phyloP scores from a whole-genome alignment of 345 rosid genomes.

The Murraya paniculata region DNA sequence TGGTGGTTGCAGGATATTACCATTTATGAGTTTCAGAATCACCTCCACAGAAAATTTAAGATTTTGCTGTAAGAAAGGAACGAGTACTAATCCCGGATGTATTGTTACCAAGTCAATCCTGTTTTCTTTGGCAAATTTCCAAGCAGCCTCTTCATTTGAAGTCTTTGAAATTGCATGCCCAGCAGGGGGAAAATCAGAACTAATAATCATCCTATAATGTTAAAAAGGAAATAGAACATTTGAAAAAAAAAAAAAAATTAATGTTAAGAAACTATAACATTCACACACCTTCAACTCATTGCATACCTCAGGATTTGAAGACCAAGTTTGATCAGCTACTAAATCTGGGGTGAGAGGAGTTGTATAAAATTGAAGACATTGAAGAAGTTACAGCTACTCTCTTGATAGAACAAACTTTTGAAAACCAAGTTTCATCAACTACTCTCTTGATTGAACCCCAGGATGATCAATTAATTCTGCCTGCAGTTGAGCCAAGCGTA shows the following conservation, averaged over 20 bases:
- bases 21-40: slow-evolving; percentile 26
- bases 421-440: no score
- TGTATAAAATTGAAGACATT: slow-evolving; percentile 28
- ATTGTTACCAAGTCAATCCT: slow-evolving; percentile 42
- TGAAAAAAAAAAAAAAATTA: not conserved
- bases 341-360: slow-evolving; percentile 27
- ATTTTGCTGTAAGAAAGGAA: slow-evolving; percentile 42
- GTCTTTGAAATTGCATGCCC: slow-evolving; percentile 41
- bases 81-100: slow-evolving; percentile 38
- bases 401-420: slow-evolving; percentile 36
- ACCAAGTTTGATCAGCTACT: slow-evolving; percentile 48
- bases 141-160: slow-evolving; percentile 46
- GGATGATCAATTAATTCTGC: slow-evolving; percentile 42
- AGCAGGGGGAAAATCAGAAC: slow-evolving; percentile 16
- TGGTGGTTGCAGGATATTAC: slow-evolving; percentile 11
- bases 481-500: slow-evolving; percentile 4
- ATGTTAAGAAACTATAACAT: not conserved
- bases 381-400: slow-evolving; percentile 51
- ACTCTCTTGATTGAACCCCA: slow-evolving; percentile 47
- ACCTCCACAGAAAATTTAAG: slow-evolving; percentile 26
- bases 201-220: not conserved
- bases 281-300: slow-evolving; percentile 17
- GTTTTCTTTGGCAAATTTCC: slow-evolving; percentile 40
- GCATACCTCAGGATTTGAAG: slow-evolving; percentile 38
- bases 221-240: not conserved